Evolutionary conservation across 2,329 filamentous ascomycete genomes (phyloP).

Genomic region (Neofusicoccum laricinum): DNA sequence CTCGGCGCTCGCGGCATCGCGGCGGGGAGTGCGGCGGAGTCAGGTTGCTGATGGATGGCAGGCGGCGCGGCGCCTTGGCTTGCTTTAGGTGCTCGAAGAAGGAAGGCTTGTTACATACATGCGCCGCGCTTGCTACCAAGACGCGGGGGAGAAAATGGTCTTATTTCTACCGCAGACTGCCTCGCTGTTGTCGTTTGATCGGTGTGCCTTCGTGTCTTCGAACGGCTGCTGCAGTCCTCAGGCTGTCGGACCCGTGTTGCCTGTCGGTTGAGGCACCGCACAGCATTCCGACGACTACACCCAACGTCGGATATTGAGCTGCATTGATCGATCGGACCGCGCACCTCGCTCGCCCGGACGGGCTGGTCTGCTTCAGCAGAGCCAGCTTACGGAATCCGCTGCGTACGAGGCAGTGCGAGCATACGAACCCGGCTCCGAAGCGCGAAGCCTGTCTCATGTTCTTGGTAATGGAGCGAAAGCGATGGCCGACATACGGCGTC

Average conservation of each 20-base stretch:
- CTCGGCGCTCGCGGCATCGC: constrained; percentile 1
- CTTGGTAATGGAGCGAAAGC: neutral
- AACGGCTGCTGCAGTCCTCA: neutral
- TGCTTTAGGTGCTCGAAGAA: neutral
- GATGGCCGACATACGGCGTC: neutral
- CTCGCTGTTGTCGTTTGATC: neutral
- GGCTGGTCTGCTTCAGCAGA: neutral
- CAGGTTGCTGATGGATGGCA: neutral
- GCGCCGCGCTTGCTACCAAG: neutral
- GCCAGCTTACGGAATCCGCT: neutral
- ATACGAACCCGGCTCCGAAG: neutral
- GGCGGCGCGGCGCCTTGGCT: neutral
- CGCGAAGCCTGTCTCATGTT: neutral
- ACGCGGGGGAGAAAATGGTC: neutral
- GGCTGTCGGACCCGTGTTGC: neutral
- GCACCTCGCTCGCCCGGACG: neutral
- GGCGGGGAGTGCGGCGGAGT: neutral
- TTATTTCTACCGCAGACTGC: neutral
- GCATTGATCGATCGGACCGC: neutral
- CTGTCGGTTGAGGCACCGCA: neutral
- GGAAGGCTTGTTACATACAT: too few relatives aligned
- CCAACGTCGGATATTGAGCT: neutral
- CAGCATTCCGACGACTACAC: neutral
- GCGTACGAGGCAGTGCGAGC: neutral
- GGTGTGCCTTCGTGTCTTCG: neutral